Evolutionary conservation across 345 rosid species (phyloP).

Genomic region (Cardiospermum halicacabum): DNA sequence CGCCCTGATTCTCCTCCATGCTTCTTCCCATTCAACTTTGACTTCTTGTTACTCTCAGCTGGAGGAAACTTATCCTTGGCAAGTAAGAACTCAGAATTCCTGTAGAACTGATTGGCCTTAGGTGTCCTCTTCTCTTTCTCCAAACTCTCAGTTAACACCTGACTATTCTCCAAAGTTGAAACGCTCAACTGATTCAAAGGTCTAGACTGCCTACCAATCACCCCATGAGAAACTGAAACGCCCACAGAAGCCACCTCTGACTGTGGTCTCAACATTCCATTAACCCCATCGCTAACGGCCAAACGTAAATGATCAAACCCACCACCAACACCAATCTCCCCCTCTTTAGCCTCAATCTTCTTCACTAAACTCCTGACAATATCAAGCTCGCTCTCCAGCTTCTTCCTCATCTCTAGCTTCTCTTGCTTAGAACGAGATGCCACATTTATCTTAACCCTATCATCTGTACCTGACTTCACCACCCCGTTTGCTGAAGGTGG

Average conservation of each 20-base stretch:
- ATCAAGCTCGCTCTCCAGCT: slow-evolving; percentile 73
- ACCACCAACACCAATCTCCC: slow-evolving; percentile 37
- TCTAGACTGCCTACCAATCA: slow-evolving; percentile 59
- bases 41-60: slow-evolving; percentile 90
- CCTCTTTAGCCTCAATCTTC: slow-evolving; percentile 78
- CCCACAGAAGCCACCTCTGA: slow-evolving; percentile 62
- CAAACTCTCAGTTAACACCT: slow-evolving; percentile 49
- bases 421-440: slow-evolving; percentile 52
- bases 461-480: slow-evolving; percentile 36
- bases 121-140: slow-evolving; percentile 99
- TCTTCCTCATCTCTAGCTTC: slow-evolving; percentile 59
- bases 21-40: slow-evolving; percentile 71
- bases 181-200: slow-evolving; percentile 69
- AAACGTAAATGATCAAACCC: slow-evolving; percentile 36
- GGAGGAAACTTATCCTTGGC: slow-evolving; percentile 98
- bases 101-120: slow-evolving; percentile 90
- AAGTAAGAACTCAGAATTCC: slow-evolving; percentile 91
- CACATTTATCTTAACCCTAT: slow-evolving; percentile 50
- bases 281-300: slow-evolving; percentile 30
- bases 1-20: slow-evolving; percentile 51
- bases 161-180: slow-evolving; percentile 70
- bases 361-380: slow-evolving; percentile 68
- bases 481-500: slow-evolving; percentile 34
- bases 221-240: slow-evolving; percentile 42
- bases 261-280: slow-evolving; percentile 52